Conservation (phyloP, 495 filamentous ascomycete species). For the Xylaria grammica region DNA sequence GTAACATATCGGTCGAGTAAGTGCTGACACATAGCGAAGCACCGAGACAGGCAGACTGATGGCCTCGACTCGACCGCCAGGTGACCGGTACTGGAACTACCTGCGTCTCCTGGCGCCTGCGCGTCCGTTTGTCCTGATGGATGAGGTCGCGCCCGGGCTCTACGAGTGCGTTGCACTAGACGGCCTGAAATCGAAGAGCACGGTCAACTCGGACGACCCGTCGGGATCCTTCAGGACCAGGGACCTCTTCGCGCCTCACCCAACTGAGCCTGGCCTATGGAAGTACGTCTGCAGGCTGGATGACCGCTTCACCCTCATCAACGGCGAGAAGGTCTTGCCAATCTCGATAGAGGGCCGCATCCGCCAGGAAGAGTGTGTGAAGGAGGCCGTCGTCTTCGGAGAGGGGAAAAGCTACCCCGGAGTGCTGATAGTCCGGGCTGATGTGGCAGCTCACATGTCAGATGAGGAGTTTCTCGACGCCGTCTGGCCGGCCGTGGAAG, state of each 20-base stretch:
- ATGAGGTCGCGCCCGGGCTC: constrained; percentile 28
- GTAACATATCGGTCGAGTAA: not conserved
- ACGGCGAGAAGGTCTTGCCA: constrained; percentile 67
- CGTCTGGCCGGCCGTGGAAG: constrained; percentile 55
- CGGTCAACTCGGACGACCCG: constrained; percentile 52
- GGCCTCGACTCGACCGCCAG: constrained; percentile 54
- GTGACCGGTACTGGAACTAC: constrained; percentile 53
- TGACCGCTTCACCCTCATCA: constrained; percentile 62
- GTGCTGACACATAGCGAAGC: constrained; percentile 20
- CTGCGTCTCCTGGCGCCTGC: constrained; percentile 36
- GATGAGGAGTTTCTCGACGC: constrained; percentile 47
- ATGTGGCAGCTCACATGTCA: constrained; percentile 35
- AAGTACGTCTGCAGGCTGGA: constrained; percentile 64
- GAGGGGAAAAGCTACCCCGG: constrained; percentile 56
- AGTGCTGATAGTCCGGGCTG: constrained; percentile 55
- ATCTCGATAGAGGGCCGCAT: constrained; percentile 62
- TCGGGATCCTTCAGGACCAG: constrained; percentile 46
- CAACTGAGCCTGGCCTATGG: constrained; percentile 59
- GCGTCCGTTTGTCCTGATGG: constrained; percentile 35
- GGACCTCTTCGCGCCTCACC: constrained; percentile 64
- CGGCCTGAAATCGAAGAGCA: constrained; percentile 56
- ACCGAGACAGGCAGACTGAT: constrained; percentile 65
- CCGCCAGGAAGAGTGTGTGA: constrained; percentile 54
- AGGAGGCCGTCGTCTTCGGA: constrained; percentile 67
- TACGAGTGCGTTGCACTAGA: constrained; percentile 55